Conservation (phyloP, 179 eudicot genomes). For the Heliamphora pulchella region DNA sequence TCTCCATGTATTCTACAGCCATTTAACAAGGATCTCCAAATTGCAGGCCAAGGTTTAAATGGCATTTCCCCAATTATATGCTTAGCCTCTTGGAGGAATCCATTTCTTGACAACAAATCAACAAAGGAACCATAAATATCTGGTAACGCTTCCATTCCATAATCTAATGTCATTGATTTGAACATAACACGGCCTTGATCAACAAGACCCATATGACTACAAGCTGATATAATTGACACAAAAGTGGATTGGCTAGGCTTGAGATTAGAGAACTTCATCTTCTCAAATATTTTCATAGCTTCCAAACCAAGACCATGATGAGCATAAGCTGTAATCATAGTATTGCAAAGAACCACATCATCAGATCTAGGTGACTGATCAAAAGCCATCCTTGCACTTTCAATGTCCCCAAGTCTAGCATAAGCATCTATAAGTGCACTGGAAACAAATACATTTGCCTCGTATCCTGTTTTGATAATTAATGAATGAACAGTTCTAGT, state of each 20-base stretch:
- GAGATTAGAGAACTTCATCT: conserved; percentile 20
- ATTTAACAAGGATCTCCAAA: conserved; percentile 29
- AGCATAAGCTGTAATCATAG: conserved; percentile 28
- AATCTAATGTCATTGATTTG: conserved; percentile 24
- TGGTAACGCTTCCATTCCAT: conserved; percentile 25
- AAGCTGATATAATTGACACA: conserved; percentile 27
- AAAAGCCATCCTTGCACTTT: conserved; percentile 20
- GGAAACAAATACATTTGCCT: conserved; percentile 17
- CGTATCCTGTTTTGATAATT: conserved; percentile 18
- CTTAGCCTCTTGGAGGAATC: conserved; percentile 22
- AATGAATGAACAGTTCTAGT: conserved; percentile 20
- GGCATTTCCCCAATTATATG: conserved; percentile 23
- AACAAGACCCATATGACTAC: conserved; percentile 27
- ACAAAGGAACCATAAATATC: conserved; percentile 25
- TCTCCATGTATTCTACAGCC: conserved; percentile 30
- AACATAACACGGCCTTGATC: conserved; percentile 24
- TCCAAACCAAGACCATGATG: conserved; percentile 25
- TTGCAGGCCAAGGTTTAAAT: conserved; percentile 30
- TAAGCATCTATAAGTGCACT: conserved; percentile 27
- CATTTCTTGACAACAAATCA: conserved; percentile 28
- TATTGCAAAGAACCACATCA: conserved; percentile 24
- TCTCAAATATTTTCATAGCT: conserved; percentile 27
- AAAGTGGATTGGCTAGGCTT: conserved; percentile 27
- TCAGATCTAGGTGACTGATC: conserved; percentile 10
- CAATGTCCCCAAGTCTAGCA: conserved; percentile 27